Percentiles rank a stretch among this genome's conserved stretches.
These are phyloP conservation scores for Cymbidium sinense DNA, from an alignment of 106 monocot species.

Conservation along the genomic window DNA sequence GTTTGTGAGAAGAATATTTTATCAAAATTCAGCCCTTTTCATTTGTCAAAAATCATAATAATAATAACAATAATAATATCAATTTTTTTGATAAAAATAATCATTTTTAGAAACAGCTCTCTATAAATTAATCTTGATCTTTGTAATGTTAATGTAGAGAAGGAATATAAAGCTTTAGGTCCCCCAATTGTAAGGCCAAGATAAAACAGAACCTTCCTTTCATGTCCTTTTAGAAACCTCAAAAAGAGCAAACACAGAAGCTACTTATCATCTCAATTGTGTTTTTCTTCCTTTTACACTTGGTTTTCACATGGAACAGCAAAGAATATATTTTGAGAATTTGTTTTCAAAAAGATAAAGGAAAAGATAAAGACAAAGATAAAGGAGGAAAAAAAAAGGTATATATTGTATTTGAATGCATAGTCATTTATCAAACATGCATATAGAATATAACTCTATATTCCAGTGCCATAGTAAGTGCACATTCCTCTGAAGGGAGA, in stretches of 20 bases:
- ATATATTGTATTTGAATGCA: background rate
- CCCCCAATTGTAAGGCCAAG: background rate
- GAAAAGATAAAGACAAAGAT: constrained; percentile 21
- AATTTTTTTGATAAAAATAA: no score
- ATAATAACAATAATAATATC: no score
- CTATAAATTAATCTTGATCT: no score
- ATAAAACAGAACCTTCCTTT: constrained; percentile 22
- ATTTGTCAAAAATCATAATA: no score
- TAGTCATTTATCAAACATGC: background rate
- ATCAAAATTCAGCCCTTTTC: no score
- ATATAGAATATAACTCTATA: no score
- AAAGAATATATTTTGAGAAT: constrained; percentile 4
- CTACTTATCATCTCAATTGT: background rate
- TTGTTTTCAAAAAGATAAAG: constrained; percentile 8
- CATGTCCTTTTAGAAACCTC: constrained; percentile 12
- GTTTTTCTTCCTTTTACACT: background rate
- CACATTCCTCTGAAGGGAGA: background rate
- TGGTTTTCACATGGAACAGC: constrained; percentile 2
- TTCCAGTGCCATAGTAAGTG: no score
- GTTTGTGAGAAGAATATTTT: no score
- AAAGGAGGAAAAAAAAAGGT: background rate
- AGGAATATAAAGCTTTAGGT: background rate
- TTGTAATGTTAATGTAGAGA: background rate
- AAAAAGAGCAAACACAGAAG: constrained; percentile 4
- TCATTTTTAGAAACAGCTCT: no score